These are phyloP conservation scores for Chytriomyces sp. DNA, from an alignment of 192 early-diverging fungal species.

Conservation along the genomic window DNA sequence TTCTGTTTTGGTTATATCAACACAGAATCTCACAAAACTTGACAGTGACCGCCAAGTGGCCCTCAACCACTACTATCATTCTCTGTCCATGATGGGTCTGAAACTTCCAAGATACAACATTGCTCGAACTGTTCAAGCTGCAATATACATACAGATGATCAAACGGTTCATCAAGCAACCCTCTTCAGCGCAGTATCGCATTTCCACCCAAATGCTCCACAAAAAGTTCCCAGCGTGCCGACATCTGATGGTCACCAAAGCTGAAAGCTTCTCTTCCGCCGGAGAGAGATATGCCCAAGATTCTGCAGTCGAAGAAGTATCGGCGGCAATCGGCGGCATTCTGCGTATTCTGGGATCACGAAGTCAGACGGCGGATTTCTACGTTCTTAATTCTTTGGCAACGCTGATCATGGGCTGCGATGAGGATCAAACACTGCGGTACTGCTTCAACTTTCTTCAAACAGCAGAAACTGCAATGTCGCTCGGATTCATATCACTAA, in stretches of 20 bases:
- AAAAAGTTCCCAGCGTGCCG: conserved; percentile 16
- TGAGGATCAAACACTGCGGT: conserved; percentile 24
- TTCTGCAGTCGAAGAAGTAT: conserved; percentile 1
- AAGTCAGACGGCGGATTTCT: not conserved
- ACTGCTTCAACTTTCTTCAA: conserved; percentile 17
- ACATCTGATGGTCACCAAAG: not conserved
- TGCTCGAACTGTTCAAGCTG: not conserved
- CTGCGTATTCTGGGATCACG: conserved; percentile 3
- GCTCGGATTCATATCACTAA: not conserved
- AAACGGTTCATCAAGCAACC: not conserved
- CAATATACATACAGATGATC: not conserved
- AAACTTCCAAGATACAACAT: not conserved
- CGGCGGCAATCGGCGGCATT: conserved; percentile 6
- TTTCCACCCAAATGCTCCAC: not conserved
- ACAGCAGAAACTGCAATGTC: no score
- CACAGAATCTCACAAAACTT: not conserved
- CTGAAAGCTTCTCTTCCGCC: not conserved
- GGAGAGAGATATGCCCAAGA: not conserved
- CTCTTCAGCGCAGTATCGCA: not conserved
- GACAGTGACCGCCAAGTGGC: conserved; percentile 4
- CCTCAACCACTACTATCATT: conserved; percentile 5
- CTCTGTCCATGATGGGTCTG: not conserved
- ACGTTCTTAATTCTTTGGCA: conserved; percentile 12
- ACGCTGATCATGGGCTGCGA: conserved; percentile 24
- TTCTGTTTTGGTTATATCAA: not conserved